Evolutionary conservation across 768 basidiomycete genomes (phyloP).

Genomic region (Macrocybe gigantea): DNA sequence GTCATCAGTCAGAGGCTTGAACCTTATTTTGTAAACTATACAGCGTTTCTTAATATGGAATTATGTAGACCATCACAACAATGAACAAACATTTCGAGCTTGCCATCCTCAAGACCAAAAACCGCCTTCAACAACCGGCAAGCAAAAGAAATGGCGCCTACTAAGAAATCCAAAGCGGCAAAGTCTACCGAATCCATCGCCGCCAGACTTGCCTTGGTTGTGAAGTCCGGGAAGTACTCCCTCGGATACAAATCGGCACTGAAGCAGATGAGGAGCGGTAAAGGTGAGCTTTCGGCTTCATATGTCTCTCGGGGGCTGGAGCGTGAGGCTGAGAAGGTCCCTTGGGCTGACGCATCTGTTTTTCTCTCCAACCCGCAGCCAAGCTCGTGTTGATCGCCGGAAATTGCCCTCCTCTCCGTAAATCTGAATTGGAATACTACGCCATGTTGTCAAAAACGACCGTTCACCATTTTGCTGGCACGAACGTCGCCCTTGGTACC

Average conservation of each 20-base stretch:
- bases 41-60: slow-evolving; percentile 9
- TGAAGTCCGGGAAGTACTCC: slow-evolving; percentile 97
- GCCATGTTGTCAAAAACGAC: slow-evolving; percentile 99
- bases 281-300: slow-evolving; percentile 61
- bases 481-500: slow-evolving; percentile 97
- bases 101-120: slow-evolving; percentile 7
- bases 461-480: slow-evolving; percentile 96
- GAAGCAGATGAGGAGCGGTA: slow-evolving; percentile 97
- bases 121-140: slow-evolving; percentile 15
- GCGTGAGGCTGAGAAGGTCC: slow-evolving; percentile 99
- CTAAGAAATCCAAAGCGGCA: slow-evolving; percentile 91
- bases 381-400: slow-evolving; percentile 98
- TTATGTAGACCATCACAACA: too few relatives aligned
- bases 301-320: slow-evolving; percentile 85
- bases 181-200: slow-evolving; percentile 94
- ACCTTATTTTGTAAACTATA: slow-evolving; percentile 24
- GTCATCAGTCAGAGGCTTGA: slow-evolving; percentile 17
- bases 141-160: slow-evolving; percentile 72
- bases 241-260: slow-evolving; percentile 98
- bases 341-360: slow-evolving; percentile 56
- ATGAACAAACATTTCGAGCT: neutral
- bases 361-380: slow-evolving; percentile 47
- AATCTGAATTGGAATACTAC: slow-evolving; percentile 99
- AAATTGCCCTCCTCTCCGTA: slow-evolving; percentile 98
- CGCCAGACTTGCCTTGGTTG: slow-evolving; percentile 88